These are phyloP conservation scores for Xerocomus minutiporus DNA, from an alignment of 1,284 basidiomycete genomes.

Conservation along the genomic window DNA sequence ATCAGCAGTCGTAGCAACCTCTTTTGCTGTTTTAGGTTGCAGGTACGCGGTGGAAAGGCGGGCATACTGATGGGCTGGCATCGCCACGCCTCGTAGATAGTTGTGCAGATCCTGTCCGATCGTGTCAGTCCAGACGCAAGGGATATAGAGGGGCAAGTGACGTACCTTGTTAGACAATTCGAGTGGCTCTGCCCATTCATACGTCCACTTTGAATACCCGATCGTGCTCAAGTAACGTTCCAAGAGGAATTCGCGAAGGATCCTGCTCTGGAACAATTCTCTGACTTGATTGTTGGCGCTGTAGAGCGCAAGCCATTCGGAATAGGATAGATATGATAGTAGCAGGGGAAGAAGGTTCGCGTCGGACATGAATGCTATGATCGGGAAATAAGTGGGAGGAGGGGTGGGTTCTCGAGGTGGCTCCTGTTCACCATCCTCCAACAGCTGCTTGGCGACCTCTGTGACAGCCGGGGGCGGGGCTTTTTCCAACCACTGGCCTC, in stretches of 20 bases:
- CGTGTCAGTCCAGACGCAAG: conserved; percentile 2
- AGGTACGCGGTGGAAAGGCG: conserved; percentile 53
- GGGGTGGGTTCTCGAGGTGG: conserved; percentile 16
- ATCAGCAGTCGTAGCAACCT: conserved; percentile 13
- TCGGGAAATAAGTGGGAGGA: conserved; percentile 45
- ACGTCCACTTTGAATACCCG: conserved; percentile 65
- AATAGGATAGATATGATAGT: conserved; percentile 57
- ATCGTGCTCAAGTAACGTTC: conserved; percentile 64
- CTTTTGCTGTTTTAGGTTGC: conserved; percentile 39
- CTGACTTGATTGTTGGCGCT: conserved; percentile 51
- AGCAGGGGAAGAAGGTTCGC: conserved; percentile 47
- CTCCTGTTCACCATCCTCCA: conserved; percentile 11
- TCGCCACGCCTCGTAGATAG: conserved; percentile 72
- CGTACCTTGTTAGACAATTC: conserved; percentile 56
- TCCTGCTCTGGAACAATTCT: conserved; percentile 44
- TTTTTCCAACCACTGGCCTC: conserved; percentile 42
- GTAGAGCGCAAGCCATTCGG: conserved; percentile 61
- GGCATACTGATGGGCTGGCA: conserved; percentile 67
- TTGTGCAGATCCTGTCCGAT: conserved; percentile 59
- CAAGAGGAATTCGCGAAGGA: conserved; percentile 57
- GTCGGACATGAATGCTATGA: conserved; percentile 49
- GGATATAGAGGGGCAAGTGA: not conserved
- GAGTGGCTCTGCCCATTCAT: conserved; percentile 55
- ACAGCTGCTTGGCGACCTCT: conserved; percentile 27
- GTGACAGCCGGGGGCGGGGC: conserved; percentile 32